Evolutionary conservation across 176 grass and related monocot species (phyloP), one percentile per base, ranked within the genome.

Genomic region (Carex littledalei): DNA sequence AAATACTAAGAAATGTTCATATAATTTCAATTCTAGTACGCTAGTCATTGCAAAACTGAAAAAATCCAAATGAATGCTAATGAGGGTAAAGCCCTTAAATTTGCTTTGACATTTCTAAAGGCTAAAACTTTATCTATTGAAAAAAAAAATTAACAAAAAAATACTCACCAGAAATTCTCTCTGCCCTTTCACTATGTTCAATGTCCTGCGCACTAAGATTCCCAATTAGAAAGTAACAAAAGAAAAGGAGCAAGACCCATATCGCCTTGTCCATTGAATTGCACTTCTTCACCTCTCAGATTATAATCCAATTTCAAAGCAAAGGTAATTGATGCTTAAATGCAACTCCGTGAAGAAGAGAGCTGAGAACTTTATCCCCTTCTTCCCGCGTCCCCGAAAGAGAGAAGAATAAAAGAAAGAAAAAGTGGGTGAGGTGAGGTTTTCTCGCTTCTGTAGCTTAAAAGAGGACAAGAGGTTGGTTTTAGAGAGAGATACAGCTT

Each of bases 121-220:
- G 12, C 56, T 35, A 43, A 85, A 82, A 52, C 3, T 80, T 63
- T 14, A 82, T 39, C 10, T 18, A 45, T 54, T 35, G 8, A 63
- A 67, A 59, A 41, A 60, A 53, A 60, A 80, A 20, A 87, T 16
- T 6, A 67, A 15, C 6, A 84, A 80, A 87, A 15, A 26, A 64
- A 43, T 82, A 84, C 45, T 56, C 79, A 97, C 94, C 90, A 84
- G 87, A 94, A 82, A 97, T 92, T 89, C 92, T 97, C 90, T 97
- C 94, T 66, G 90, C 91, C 76, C 88, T 85, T 79, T 86, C 92
- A 63, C 84, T 87, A 72, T 93, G 91, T 81, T 81, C 84, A 80
- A 75, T 83, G n/a, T 84, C 75, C 87, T 93, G 89, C 8, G 89
- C 90, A 78, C 84, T 81, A 69, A 90, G 79, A 49, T 72, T 72